phyloP scores from a whole-genome alignment of 129 eudicot species.

The Centaurea solstitialis region DNA sequence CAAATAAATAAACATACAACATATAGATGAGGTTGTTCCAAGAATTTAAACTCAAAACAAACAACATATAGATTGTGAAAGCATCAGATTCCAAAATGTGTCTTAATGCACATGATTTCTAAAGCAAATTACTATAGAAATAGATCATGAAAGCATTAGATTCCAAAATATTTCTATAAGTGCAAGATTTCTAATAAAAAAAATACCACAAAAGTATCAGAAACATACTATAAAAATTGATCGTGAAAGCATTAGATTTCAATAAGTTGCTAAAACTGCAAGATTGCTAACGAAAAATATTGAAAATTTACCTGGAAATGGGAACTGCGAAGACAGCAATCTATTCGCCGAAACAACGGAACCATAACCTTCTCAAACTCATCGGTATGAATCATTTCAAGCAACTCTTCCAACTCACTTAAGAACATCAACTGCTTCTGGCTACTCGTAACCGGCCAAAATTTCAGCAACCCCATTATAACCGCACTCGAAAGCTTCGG shows the following conservation, averaged over 20 bases:
- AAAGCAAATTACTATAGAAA: background rate
- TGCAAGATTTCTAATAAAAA: background rate
- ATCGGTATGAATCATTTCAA: conserved; percentile 53
- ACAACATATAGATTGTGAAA: background rate
- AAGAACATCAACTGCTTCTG: conserved; percentile 67
- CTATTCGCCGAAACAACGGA: conserved; percentile 53
- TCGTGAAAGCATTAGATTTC: background rate
- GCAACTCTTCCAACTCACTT: conserved; percentile 69
- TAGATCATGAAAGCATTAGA: background rate
- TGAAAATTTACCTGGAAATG: conserved; percentile 59
- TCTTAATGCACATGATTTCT: background rate
- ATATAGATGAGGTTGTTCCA: too few relatives aligned
- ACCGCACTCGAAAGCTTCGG: conserved; percentile 50
- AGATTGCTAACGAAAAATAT: background rate
- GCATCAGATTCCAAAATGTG: background rate
- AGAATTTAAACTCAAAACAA: background rate
- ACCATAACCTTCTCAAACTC: conserved; percentile 69
- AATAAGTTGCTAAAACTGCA: background rate
- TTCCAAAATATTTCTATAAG: background rate
- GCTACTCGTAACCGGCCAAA: conserved; percentile 67
- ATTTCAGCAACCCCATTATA: conserved; percentile 54
- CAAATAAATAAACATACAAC: too few relatives aligned
- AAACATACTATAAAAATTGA: background rate
- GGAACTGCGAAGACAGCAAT: conserved; percentile 58
- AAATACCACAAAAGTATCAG: background rate